These are phyloP conservation scores for Abortiporus biennis DNA, from an alignment of 1,284 basidiomycete species.

Conservation along the genomic window DNA sequence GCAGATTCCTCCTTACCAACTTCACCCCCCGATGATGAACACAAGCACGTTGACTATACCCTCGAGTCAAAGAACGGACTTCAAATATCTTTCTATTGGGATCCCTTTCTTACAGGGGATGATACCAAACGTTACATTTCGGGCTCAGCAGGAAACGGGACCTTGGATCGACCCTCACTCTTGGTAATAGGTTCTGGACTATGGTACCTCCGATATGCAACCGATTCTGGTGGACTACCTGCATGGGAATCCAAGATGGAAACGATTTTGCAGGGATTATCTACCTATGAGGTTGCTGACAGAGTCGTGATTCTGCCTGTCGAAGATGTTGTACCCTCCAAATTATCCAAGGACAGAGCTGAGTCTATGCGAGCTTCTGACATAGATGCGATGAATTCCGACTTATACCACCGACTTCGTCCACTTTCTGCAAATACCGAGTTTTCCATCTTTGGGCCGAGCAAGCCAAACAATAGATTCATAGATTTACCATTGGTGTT, in stretches of 20 bases:
- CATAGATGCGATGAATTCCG: conserved; percentile 85
- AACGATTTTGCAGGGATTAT: conserved; percentile 47
- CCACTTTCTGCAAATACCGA: conserved; percentile 27
- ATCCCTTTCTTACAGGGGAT: conserved; percentile 68
- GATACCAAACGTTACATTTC: too few relatives aligned
- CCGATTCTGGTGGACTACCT: conserved; percentile 63
- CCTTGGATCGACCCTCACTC: conserved; percentile 56
- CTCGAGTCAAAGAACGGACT: conserved; percentile 35
- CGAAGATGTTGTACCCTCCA: conserved; percentile 54
- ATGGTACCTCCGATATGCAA: conserved; percentile 78
- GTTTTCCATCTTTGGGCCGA: conserved; percentile 23
- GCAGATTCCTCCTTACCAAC: conserved; percentile 52
- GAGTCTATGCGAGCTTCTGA: conserved; percentile 67
- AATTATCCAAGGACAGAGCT: conserved; percentile 59
- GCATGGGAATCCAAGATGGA: conserved; percentile 76
- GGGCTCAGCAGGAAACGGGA: too few relatives aligned
- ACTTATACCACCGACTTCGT: conserved; percentile 65
- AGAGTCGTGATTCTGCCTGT: conserved; percentile 73
- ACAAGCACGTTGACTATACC: conserved; percentile 65
- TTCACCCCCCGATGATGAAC: conserved; percentile 45
- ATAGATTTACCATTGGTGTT: conserved; percentile 69
- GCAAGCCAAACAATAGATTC: conserved; percentile 24
- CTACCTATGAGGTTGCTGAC: conserved; percentile 48
- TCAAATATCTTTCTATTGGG: conserved; percentile 70
- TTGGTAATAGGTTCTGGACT: conserved; percentile 81